Conservation (phyloP, 2,329 filamentous ascomycete species). For the Aspergillus flavus region DNA sequence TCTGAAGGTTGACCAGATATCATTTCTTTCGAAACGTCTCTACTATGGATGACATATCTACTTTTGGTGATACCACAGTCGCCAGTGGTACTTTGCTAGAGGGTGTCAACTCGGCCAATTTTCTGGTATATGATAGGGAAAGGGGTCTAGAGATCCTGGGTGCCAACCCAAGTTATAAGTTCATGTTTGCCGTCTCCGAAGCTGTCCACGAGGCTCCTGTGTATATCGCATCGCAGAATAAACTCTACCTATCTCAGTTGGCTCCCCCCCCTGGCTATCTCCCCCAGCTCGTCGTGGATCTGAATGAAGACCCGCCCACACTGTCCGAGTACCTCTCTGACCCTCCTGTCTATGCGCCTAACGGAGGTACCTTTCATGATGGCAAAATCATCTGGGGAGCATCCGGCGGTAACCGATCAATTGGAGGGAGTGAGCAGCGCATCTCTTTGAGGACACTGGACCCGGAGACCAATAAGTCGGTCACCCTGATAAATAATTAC, state of each 20-base stretch:
- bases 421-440: slow-evolving; percentile 42
- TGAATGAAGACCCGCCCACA: slow-evolving; percentile 47
- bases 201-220: slow-evolving; percentile 49
- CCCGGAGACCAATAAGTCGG: slow-evolving; percentile 46
- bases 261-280: slow-evolving; percentile 40
- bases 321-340: slow-evolving; percentile 43
- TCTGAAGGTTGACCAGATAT: slow-evolving; percentile 34
- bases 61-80: slow-evolving; percentile 36
- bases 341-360: slow-evolving; percentile 49
- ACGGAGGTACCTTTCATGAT: slow-evolving; percentile 45
- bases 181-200: slow-evolving; percentile 40
- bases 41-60: slow-evolving; percentile 24
- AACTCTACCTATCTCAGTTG: slow-evolving; percentile 44
- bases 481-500: slow-evolving; percentile 49
- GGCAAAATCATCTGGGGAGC: slow-evolving; percentile 45
- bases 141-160: slow-evolving; percentile 42
- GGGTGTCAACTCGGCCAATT: slow-evolving; percentile 37
- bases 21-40: slow-evolving; percentile 41
- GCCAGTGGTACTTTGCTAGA: slow-evolving; percentile 35
- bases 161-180: slow-evolving; percentile 38
- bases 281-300: slow-evolving; percentile 43
- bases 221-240: slow-evolving; percentile 44
- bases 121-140: slow-evolving; percentile 43
- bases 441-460: slow-evolving; percentile 49
- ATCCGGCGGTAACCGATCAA: slow-evolving; percentile 40